A percentile compares a stretch with the other conserved stretches of the same genome.
Conservation (phyloP, 495 filamentous ascomycete species). For the Ramalina peruviana region DNA sequence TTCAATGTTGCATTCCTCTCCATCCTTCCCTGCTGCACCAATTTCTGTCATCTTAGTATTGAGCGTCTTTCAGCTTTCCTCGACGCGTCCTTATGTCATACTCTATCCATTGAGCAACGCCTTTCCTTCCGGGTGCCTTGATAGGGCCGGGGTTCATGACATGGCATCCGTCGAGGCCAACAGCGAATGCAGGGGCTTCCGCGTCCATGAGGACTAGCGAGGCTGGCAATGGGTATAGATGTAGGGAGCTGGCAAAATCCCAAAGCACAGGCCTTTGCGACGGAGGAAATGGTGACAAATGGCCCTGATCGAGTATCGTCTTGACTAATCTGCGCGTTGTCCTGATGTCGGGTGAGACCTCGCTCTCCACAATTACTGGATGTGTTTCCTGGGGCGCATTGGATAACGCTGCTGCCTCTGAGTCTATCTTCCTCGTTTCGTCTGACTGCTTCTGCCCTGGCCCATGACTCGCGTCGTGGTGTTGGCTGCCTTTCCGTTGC, state of each 20-base stretch:
- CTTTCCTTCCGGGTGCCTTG: constrained; percentile 44
- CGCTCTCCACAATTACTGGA: constrained; percentile 12
- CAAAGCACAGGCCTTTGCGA: constrained; percentile 66
- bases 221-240: constrained; percentile 79
- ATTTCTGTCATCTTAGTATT: constrained; percentile 11
- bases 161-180: constrained; percentile 89
- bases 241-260: constrained; percentile 63
- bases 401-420: not conserved
- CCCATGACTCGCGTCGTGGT: not conserved
- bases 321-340: constrained; percentile 76
- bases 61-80: constrained; percentile 38
- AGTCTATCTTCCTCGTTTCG: not conserved
- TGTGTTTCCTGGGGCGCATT: constrained; percentile 11
- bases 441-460: not conserved
- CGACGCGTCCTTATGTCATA: constrained; percentile 52
- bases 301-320: constrained; percentile 84
- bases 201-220: constrained; percentile 69
- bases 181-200: constrained; percentile 61
- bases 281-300: constrained; percentile 72
- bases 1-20: too few relatives aligned
- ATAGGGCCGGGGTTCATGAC: constrained; percentile 87
- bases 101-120: constrained; percentile 69
- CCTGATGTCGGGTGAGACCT: constrained; percentile 33
- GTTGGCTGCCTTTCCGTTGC: not conserved
- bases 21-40: too few relatives aligned